A percentile compares a stretch with the other conserved stretches of the same genome.
phyloP scores from a whole-genome alignment of 2,329 filamentous ascomycete genomes.

The Cordyceps cicadae region DNA sequence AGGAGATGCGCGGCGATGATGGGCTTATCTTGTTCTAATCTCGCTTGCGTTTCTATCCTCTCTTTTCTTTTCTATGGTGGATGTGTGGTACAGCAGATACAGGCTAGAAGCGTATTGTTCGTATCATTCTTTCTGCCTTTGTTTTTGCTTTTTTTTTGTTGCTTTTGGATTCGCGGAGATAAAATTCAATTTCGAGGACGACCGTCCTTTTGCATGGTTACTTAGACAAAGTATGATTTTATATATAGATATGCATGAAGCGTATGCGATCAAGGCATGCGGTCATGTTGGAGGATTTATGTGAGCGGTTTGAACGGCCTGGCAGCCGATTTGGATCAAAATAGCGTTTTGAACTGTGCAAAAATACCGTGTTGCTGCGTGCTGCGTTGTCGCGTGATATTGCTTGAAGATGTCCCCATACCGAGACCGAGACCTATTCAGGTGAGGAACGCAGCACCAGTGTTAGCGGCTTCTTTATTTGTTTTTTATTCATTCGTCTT shows the following conservation, averaged over 20 bases:
- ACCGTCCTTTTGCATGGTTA: neutral
- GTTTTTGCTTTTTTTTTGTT: neutral
- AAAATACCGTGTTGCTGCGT: neutral
- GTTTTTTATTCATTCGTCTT: no score
- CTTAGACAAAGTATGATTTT: neutral
- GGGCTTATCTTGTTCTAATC: neutral
- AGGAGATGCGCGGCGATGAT: neutral
- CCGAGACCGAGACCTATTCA: no score
- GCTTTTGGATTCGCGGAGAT: neutral
- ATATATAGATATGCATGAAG: neutral
- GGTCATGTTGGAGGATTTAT: neutral
- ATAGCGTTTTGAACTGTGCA: neutral
- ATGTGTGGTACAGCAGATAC: neutral
- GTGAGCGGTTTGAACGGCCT: neutral
- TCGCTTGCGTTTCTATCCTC: neutral
- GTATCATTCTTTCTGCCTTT: neutral
- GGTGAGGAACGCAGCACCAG: no score
- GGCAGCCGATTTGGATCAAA: neutral
- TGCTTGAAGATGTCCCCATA: no score
- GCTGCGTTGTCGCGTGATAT: no score
- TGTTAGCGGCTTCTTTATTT: no score
- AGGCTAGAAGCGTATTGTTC: neutral
- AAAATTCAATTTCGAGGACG: neutral
- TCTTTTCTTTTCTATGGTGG: neutral
- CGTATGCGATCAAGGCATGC: neutral